Conservation (phyloP, 768 basidiomycete genomes). For the Trametes cinnabarina region DNA sequence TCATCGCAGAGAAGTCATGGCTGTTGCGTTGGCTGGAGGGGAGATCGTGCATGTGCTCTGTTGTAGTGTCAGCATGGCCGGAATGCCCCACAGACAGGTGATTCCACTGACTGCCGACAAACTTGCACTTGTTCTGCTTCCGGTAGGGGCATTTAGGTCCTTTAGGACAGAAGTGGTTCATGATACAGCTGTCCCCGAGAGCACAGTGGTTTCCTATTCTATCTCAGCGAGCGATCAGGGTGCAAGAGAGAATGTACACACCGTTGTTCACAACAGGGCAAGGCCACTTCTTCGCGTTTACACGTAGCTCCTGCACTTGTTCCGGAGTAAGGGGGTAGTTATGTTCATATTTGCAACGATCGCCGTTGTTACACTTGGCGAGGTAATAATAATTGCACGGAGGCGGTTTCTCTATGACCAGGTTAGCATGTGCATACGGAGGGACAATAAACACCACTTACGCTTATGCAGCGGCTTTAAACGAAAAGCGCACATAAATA, state of each 20-base stretch:
- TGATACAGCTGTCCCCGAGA: conserved; percentile 32
- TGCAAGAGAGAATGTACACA: conserved; percentile 10
- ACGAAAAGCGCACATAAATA: neutral
- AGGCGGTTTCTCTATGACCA: conserved; percentile 33
- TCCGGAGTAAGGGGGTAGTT: conserved; percentile 31
- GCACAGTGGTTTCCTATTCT: conserved; percentile 24
- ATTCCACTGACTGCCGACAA: conserved; percentile 29
- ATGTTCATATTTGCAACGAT: conserved; percentile 35
- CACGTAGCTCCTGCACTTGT: conserved; percentile 31
- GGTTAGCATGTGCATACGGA: neutral
- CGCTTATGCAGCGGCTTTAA: conserved; percentile 33
- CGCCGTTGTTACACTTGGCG: conserved; percentile 30
- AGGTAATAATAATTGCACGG: conserved; percentile 41
- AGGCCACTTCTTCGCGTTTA: conserved; percentile 35
- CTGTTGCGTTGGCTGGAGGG: neutral
- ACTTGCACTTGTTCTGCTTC: conserved; percentile 36
- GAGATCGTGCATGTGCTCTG: conserved; percentile 17
- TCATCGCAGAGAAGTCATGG: neutral
- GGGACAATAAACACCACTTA: conserved; percentile 14
- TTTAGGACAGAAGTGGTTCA: conserved; percentile 39
- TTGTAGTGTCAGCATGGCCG: neutral
- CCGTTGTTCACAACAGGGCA: conserved; percentile 33
- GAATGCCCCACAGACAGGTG: too few species aligned
- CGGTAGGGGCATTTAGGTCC: conserved; percentile 33
- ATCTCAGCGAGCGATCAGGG: neutral